Base-by-base conservation (phyloP, 2,329 filamentous ascomycete genomes). In the Elsinoe perseae region DNA sequence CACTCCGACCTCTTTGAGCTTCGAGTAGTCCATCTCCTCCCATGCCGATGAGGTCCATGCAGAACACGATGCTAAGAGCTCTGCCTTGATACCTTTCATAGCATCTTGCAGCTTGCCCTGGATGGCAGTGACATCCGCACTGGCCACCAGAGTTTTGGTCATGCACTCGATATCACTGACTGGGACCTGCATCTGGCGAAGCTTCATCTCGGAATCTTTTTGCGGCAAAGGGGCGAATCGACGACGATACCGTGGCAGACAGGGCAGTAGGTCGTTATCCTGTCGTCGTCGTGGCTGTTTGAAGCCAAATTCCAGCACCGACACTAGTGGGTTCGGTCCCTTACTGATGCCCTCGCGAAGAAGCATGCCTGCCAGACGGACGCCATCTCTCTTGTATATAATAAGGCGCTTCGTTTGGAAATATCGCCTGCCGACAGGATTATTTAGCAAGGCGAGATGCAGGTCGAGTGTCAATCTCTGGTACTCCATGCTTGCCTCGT, bases 221-320 rank as follows among this genome's bases (percentile, higher is more conserved):
- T 83, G 80, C 1, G 89, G 86, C 0, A 95, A 69, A 10, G 80
- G 75, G 9, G 84, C 80, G 62, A 95, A 82, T 44, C 84, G 75
- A 40, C 77, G 76, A 12, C 87, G 80, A 68, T 93, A 89, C 0
- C 75, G 73, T 3, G 86, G 80, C 1, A 95, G 72, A 66, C 91
- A 97, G 0, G 93, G 91, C 9, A 98, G 76, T 32, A 95, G 77
- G 66, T 97, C 92, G n/a, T 85, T 88, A 14, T 87, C 82, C 64
- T 91, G 84, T 34, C 89, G 81, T 56, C 82, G 81, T 20, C 48
- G 28, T 57, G 83, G 79, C 57, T 86, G 79, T 36, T 82, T 75
- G 1, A 84, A 80, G 60, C 80, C 84, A 60, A 96, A 83, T 64
- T 93, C 89, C 43, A 93, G 79, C 1, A 95, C 81, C 63, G 89